Evolutionary conservation across 805 yeast species (phyloP).

Genomic region (Sugiyamaella valdiviana): DNA sequence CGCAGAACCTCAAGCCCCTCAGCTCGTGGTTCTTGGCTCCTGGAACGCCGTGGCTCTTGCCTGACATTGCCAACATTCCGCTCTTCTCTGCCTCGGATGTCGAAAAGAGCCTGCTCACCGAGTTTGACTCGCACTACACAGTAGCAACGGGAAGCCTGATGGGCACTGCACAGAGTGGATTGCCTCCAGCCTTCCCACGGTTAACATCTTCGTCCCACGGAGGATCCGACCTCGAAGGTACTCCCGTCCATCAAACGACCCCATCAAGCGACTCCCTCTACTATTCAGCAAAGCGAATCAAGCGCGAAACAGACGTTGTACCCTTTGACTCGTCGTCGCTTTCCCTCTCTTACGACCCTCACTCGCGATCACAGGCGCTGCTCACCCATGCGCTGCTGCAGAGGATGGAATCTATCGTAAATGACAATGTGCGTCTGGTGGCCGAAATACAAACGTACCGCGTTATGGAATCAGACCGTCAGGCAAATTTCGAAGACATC

Average conservation of each 20-base stretch:
- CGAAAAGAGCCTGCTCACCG: conserved; percentile 48
- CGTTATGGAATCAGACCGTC: conserved; percentile 36
- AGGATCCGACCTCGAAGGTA: neutral
- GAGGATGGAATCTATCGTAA: conserved; percentile 45
- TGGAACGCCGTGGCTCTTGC: conserved; percentile 63
- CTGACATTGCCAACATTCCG: conserved; percentile 61
- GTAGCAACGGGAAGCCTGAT: neutral
- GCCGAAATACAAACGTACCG: conserved; percentile 45
- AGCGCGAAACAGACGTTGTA: conserved; percentile 14
- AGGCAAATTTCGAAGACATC: conserved; percentile 40
- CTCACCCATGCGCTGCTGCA: conserved; percentile 61
- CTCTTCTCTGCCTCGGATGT: conserved; percentile 66
- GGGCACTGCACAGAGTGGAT: neutral
- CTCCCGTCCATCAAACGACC: neutral
- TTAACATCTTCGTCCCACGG: neutral
- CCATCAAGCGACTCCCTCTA: conserved; percentile 12
- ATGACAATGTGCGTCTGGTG: conserved; percentile 38
- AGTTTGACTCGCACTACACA: conserved; percentile 9
- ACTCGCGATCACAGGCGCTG: conserved; percentile 21
- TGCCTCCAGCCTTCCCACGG: neutral
- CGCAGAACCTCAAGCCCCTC: conserved; percentile 57
- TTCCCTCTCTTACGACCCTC: conserved; percentile 1
- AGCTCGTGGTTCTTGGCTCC: conserved; percentile 52
- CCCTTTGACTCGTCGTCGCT: conserved; percentile 5
- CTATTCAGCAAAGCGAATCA: conserved; percentile 18